Evolutionary conservation across 805 yeast genomes (phyloP), one percentile per base, ranked within the genome.

Genomic region (Peterozyma xylosa): DNA sequence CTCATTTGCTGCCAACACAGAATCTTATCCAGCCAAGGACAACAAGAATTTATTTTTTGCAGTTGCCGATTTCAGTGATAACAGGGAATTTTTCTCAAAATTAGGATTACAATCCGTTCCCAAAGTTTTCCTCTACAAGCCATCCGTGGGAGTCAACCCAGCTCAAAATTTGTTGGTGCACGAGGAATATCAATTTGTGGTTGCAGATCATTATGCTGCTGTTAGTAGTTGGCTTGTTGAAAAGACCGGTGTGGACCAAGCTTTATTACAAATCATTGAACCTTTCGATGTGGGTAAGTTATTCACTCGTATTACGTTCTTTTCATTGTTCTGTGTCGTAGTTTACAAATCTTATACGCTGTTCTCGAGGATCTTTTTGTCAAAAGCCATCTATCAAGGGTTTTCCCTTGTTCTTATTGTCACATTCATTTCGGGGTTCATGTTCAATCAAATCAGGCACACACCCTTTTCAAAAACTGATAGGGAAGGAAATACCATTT

Each of bases 401-500:
- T 38, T 75, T 10, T 73, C 86, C 3, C 68, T 86, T n/a, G 66
- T 84, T 45, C 53, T 75, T 15, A 73, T 86, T 33, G 67, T 90
- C 47, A 65, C 89, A 52, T 86, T 90, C 70, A 79, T 76, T 39
- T 71, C 91, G 7, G 99, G 99, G 14, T 85, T 89, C 65, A 93
- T 93, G 99, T 93, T 80, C 74, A 90, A 88, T 61, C 75, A 77
- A 52, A 93, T 93, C 50, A 78, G 97, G 62, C 74, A 75, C 34
- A 72, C 82, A 6, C 89, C 73, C 30, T 86, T 82, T 57, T 68
- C 82, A 36, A 72, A 73, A 50, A 70, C 67, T 32, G 62, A 58
- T 18, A 55, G 50, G 9, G 59, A 70, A 38, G 76, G 75, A 9
- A 43, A 48, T 1, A 58, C 56, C 3, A 58, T 58, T 9, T 74